phyloP scores from a whole-genome alignment of 2,329 filamentous ascomycete genomes.

The Apiospora koreana region DNA sequence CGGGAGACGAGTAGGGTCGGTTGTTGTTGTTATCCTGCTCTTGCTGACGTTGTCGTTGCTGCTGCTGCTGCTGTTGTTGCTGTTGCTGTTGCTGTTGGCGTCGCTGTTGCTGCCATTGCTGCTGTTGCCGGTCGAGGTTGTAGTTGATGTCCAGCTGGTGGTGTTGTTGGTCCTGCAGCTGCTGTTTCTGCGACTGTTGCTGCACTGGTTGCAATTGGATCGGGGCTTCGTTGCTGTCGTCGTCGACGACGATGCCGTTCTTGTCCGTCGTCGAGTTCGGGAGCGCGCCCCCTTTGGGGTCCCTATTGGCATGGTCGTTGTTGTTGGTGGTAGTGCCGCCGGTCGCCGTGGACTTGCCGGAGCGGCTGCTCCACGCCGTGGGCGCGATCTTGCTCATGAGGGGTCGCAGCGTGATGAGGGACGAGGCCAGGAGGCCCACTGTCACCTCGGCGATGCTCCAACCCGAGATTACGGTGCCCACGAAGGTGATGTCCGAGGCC shows the following conservation, averaged over 20 bases:
- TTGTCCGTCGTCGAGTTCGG: background rate
- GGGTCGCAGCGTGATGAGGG: conserved; percentile 24
- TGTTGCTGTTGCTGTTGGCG: background rate
- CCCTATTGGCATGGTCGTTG: too few relatives aligned
- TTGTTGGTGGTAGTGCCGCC: background rate
- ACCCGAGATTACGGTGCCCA: conserved; percentile 17
- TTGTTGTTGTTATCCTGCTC: background rate
- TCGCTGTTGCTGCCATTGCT: background rate
- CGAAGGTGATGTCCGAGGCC: conserved; percentile 19
- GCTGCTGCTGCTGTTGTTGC: background rate
- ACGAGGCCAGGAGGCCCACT: conserved; percentile 23
- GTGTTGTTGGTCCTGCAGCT: background rate
- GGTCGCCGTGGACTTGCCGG: background rate
- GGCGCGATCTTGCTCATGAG: conserved; percentile 12
- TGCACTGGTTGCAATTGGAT: background rate
- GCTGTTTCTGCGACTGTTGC: background rate
- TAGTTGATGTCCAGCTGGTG: background rate
- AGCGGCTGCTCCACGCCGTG: background rate
- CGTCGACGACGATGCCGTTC: background rate
- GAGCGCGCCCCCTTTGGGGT: background rate
- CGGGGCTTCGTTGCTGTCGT: background rate
- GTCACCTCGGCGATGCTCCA: conserved; percentile 24
- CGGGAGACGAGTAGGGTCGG: background rate
- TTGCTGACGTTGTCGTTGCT: background rate
- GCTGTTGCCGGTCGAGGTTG: too few relatives aligned